Evolutionary conservation across 2,329 filamentous ascomycete genomes (phyloP).

Genomic region (Tolypocladium guangdongense): DNA sequence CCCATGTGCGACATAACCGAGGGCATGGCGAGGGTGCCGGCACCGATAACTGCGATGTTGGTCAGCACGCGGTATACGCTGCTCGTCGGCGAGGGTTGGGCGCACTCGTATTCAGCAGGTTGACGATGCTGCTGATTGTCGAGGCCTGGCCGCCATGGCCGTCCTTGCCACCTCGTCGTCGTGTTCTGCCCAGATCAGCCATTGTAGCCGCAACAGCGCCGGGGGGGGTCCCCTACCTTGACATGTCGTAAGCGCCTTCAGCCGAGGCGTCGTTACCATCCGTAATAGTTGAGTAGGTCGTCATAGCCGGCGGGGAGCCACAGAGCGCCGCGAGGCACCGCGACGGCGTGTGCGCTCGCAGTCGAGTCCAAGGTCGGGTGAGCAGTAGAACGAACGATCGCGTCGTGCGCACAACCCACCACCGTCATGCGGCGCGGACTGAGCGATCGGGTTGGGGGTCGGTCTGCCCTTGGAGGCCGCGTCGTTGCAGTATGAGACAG

Average conservation of each 20-base stretch:
- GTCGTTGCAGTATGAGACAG: background rate
- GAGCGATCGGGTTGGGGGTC: background rate
- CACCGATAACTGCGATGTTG: slow-evolving; percentile 68
- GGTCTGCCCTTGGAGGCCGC: background rate
- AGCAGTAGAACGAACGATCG: background rate
- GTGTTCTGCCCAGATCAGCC: slow-evolving; percentile 28
- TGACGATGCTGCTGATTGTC: slow-evolving; percentile 85
- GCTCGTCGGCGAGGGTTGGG: slow-evolving; percentile 5
- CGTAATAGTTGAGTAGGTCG: slow-evolving; percentile 42
- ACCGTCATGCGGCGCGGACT: background rate
- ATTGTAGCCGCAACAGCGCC: background rate
- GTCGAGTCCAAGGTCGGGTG: background rate
- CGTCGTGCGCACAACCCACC: background rate
- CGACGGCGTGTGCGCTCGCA: slow-evolving; percentile 1
- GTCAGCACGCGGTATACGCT: slow-evolving; percentile 6
- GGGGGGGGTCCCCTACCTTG: slow-evolving; percentile 25
- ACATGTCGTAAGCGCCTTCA: slow-evolving; percentile 33
- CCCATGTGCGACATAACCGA: slow-evolving; percentile 92
- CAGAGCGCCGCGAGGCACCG: slow-evolving; percentile 1
- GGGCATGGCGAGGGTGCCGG: slow-evolving; percentile 92
- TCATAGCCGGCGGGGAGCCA: slow-evolving; percentile 31
- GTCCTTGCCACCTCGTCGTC: slow-evolving; percentile 59
- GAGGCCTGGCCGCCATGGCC: slow-evolving; percentile 63
- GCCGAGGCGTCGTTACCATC: slow-evolving; percentile 31
- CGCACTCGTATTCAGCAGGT: slow-evolving; percentile 90